Conservation (phyloP, 2,329 filamentous ascomycete genomes). For the Hypoxylon sp. region DNA sequence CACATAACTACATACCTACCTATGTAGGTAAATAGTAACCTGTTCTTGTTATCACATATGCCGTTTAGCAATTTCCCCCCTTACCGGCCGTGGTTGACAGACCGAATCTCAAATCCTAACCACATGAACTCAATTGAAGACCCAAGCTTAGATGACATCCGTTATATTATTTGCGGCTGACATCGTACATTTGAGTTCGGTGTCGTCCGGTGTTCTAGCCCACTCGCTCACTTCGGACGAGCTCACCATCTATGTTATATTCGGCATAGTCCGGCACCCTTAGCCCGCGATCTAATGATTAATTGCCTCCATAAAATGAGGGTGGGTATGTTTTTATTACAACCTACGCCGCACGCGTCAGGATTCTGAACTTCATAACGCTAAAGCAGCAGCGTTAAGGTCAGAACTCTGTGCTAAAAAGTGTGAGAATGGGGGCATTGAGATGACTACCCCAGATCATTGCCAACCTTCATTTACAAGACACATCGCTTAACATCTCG, state of each 20-base stretch:
- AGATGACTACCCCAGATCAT: not conserved
- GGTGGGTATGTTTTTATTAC: constrained; percentile 1
- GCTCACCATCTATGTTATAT: not conserved
- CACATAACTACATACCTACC: no score
- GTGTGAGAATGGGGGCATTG: constrained; percentile 2
- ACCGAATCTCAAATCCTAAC: not conserved
- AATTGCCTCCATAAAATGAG: not conserved
- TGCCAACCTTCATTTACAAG: not conserved
- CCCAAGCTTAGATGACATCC: not conserved
- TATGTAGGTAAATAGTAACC: no score
- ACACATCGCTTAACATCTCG: not conserved
- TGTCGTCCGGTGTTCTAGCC: not conserved
- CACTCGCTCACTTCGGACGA: not conserved
- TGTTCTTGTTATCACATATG: not conserved
- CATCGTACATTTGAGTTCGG: not conserved
- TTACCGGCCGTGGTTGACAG: not conserved
- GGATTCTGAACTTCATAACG: not conserved
- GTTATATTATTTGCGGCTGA: not conserved
- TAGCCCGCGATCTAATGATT: not conserved
- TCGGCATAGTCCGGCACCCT: not conserved
- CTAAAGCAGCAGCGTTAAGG: constrained; percentile 5
- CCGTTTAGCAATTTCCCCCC: not conserved
- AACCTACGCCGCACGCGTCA: constrained; percentile 1
- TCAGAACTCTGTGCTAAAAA: not conserved
- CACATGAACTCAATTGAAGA: constrained; percentile 4